Percentiles rank a stretch among this genome's conserved stretches.
Conservation (phyloP, 345 rosid species). For the Moricandia arvensis region DNA sequence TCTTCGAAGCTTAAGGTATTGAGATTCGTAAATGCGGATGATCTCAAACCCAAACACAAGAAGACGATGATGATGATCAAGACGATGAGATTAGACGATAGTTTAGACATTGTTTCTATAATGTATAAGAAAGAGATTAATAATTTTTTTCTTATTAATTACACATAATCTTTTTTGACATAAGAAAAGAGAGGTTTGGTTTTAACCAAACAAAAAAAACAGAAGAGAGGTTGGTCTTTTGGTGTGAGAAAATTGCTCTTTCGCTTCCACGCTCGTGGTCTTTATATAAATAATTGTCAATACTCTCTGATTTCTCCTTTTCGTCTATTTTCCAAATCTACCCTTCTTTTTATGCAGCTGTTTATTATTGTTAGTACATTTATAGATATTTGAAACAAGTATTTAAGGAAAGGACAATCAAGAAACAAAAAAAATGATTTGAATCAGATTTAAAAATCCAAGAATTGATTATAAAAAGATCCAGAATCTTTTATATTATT, state of each 20-base stretch:
- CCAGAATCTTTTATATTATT: neutral
- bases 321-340: constrained; percentile 11
- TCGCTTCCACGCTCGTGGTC: constrained; percentile 33
- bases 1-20: constrained; percentile 69
- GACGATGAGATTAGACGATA: constrained; percentile 5
- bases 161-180: constrained; percentile 16
- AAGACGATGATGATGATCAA: neutral
- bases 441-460: neutral
- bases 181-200: neutral
- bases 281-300: constrained; percentile 18
- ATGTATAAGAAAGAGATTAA: neutral
- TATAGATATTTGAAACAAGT: neutral
- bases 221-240: neutral
- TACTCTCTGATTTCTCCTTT: neutral
- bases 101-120: constrained; percentile 16
- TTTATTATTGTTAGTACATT: neutral
- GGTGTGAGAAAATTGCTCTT: constrained; percentile 32
- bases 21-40: constrained; percentile 50
- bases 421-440: neutral
- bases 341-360: constrained; percentile 4
- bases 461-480: neutral
- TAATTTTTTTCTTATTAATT: neutral
- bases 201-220: neutral
- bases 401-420: neutral
- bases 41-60: constrained; percentile 16